phyloP scores from a whole-genome alignment of 129 eudicot genomes.

The Flaveria bidentis region DNA sequence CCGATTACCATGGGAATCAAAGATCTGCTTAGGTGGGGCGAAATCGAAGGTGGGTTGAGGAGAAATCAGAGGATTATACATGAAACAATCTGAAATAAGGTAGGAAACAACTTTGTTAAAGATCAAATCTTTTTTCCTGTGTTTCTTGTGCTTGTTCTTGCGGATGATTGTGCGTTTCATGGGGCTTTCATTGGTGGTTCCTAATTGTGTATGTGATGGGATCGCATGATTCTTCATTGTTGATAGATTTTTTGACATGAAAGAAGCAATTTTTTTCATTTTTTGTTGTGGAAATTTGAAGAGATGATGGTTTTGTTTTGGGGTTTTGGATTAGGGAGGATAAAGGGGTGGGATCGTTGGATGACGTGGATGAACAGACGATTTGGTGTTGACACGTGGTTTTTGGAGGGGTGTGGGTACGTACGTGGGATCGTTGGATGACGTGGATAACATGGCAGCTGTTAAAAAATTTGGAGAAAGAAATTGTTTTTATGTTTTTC shows the following conservation, averaged over 20 bases:
- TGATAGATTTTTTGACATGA: neutral
- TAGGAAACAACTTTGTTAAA: slow-evolving; percentile 27
- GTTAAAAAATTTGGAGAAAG: neutral
- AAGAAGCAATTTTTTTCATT: slow-evolving; percentile 13
- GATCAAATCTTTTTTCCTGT: slow-evolving; percentile 7
- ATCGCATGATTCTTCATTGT: slow-evolving; percentile 29
- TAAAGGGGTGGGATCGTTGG: slow-evolving; percentile 1
- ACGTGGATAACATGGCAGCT: slow-evolving; percentile 12
- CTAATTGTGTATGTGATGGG: slow-evolving; percentile 14
- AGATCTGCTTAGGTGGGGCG: slow-evolving; percentile 33
- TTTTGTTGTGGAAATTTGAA: slow-evolving; percentile 3
- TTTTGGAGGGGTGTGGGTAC: neutral
- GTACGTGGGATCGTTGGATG: too few relatives aligned
- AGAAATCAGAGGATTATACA: slow-evolving; percentile 35
- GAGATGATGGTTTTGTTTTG: neutral
- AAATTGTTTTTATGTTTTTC: neutral
- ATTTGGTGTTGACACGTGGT: slow-evolving; percentile 30
- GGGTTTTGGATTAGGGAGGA: slow-evolving; percentile 8
- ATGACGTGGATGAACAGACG: slow-evolving; percentile 26
- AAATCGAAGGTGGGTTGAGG: slow-evolving; percentile 34
- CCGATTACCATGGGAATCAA: slow-evolving; percentile 17
- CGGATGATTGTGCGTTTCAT: slow-evolving; percentile 33
- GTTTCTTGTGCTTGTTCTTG: slow-evolving; percentile 29
- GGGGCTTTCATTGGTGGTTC: slow-evolving; percentile 28
- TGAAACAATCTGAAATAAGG: slow-evolving; percentile 31